Conservation (phyloP, 2,329 filamentous ascomycete species). For the Coniella lustricola region DNA sequence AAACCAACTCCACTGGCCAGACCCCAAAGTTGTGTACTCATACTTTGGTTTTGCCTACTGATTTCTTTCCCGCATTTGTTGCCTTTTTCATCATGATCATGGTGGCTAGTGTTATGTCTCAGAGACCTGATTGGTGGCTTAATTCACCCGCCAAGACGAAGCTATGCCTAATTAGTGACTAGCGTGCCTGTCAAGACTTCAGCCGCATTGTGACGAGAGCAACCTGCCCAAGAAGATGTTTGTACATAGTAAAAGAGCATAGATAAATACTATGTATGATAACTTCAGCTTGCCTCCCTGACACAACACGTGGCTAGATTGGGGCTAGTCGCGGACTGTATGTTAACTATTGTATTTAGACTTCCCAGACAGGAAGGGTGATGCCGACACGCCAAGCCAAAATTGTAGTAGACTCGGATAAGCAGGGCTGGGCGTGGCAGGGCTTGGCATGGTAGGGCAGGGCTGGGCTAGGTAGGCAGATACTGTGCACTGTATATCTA, state of each 20-base stretch:
- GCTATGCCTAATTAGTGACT: background rate
- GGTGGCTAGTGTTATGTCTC: too few relatives aligned
- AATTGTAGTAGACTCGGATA: background rate
- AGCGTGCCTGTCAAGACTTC: background rate
- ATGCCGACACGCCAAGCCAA: background rate
- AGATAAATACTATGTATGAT: background rate
- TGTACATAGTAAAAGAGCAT: too few relatives aligned
- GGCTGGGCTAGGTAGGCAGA: background rate
- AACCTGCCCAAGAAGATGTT: too few relatives aligned
- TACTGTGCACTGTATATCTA: background rate
- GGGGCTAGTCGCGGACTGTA: background rate
- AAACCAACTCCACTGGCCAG: too few relatives aligned
- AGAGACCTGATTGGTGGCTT: background rate
- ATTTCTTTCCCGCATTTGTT: too few relatives aligned
- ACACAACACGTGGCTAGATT: background rate
- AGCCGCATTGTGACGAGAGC: background rate
- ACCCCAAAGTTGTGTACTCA: too few relatives aligned
- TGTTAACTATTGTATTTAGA: background rate
- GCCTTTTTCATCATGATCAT: too few relatives aligned
- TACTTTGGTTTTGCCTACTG: too few relatives aligned
- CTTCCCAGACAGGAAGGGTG: background rate
- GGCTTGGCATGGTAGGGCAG: background rate
- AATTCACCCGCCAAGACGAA: background rate
- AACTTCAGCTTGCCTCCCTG: background rate
- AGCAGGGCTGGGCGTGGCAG: too few relatives aligned